phyloP scores from a whole-genome alignment of 176 grass and related monocot genomes.

The Carex cristatella region DNA sequence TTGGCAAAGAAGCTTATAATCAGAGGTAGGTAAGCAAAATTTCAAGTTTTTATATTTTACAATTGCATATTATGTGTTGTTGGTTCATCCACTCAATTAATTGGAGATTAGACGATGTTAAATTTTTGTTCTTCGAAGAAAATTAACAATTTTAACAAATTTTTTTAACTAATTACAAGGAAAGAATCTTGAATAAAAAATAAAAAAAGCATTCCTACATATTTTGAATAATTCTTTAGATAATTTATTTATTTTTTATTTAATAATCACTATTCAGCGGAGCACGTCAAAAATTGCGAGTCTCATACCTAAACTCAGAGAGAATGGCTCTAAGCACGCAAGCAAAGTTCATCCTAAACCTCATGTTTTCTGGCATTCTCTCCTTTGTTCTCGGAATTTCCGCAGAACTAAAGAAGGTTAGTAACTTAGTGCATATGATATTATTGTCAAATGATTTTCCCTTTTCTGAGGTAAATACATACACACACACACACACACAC shows the following conservation, averaged over 20 bases:
- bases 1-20: conserved; percentile 24
- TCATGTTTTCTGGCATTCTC: conserved; percentile 33
- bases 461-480: not conserved
- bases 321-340: conserved; percentile 34
- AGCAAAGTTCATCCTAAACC: conserved; percentile 15
- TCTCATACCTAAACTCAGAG: not conserved
- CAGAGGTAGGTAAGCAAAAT: not conserved
- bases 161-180: not conserved
- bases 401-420: conserved; percentile 56
- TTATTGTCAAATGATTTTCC: not conserved
- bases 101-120: not conserved
- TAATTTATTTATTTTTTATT: not conserved
- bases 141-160: not conserved
- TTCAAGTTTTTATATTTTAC: not conserved
- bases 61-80: not conserved
- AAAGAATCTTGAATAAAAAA: not conserved
- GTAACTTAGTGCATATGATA: not conserved
- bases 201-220: not conserved
- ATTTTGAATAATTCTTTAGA: not conserved
- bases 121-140: not conserved
- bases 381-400: conserved; percentile 42
- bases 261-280: conserved; percentile 7
- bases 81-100: not conserved
- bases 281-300: not conserved
- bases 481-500: too few relatives aligned